A percentile compares a stretch with the other conserved stretches of the same genome.
phyloP scores from a whole-genome alignment of 2,329 filamentous ascomycete genomes.

The Aspergillus ustus region DNA sequence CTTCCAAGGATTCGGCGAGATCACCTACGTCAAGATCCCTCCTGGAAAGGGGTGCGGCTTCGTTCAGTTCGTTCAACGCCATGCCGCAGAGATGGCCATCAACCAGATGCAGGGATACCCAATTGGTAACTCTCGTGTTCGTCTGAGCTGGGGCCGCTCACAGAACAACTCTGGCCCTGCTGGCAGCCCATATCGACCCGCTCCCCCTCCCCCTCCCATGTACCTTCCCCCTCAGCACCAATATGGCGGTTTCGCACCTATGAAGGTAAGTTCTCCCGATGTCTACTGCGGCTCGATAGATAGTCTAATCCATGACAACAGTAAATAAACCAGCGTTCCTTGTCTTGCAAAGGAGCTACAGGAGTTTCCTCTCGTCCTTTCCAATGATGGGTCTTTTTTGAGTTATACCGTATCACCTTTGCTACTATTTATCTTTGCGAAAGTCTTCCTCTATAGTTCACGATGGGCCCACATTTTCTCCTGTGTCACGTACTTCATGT shows the following conservation, averaged over 20 bases:
- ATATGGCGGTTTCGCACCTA: conserved; percentile 67
- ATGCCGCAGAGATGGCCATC: conserved; percentile 99
- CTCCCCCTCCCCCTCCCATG: conserved; percentile 74
- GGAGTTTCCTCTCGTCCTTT: conserved; percentile 49
- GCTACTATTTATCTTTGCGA: conserved; percentile 38
- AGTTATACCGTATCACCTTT: conserved; percentile 41
- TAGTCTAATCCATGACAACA: conserved; percentile 19
- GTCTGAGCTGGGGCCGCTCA: conserved; percentile 94
- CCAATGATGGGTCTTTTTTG: conserved; percentile 47
- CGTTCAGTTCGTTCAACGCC: conserved; percentile 97
- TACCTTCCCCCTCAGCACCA: conserved; percentile 69
- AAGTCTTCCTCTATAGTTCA: conserved; percentile 47
- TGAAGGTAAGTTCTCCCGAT: conserved; percentile 60
- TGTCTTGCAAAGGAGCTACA: conserved; percentile 48
- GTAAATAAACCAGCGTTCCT: conserved; percentile 42
- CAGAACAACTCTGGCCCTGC: conserved; percentile 99
- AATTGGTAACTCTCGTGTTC: conserved; percentile 97
- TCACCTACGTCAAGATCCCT: conserved; percentile 99
- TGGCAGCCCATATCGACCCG: conserved; percentile 94
- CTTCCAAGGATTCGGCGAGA: conserved; percentile 99
- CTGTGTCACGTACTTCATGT: conserved; percentile 47
- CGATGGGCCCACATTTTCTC: conserved; percentile 46
- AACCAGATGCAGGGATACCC: conserved; percentile 99
- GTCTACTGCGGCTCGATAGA: not conserved
- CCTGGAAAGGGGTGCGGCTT: conserved; percentile 99